Evolutionary conservation across 495 filamentous ascomycete species (phyloP).

Genomic region (Halenospora varia): DNA sequence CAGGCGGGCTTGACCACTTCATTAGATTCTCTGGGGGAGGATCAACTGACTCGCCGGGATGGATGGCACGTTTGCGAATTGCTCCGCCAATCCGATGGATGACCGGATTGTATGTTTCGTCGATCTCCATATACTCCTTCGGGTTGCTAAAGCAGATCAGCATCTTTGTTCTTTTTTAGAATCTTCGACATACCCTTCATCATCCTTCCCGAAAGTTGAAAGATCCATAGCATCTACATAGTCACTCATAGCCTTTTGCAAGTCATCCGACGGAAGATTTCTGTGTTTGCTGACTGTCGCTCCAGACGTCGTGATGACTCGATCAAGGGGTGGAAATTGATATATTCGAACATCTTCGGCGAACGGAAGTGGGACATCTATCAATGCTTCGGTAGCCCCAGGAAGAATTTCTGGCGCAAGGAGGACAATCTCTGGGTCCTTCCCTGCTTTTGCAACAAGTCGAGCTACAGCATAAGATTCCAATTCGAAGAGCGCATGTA

Average conservation of each 20-base stretch:
- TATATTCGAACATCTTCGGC: slow-evolving; percentile 87
- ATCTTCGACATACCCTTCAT: slow-evolving; percentile 58
- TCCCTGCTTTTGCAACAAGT: slow-evolving; percentile 75
- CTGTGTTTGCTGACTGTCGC: slow-evolving; percentile 78
- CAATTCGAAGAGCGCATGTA: slow-evolving; percentile 80
- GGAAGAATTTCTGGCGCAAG: slow-evolving; percentile 78
- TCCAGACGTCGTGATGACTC: slow-evolving; percentile 86
- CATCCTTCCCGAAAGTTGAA: slow-evolving; percentile 49
- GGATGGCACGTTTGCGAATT: slow-evolving; percentile 73
- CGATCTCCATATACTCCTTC: slow-evolving; percentile 69
- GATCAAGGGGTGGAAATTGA: slow-evolving; percentile 85
- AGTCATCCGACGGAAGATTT: slow-evolving; percentile 71
- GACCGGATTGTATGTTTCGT: slow-evolving; percentile 87
- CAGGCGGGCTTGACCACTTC: slow-evolving; percentile 70
- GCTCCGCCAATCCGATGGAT: slow-evolving; percentile 86
- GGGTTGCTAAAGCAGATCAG: slow-evolving; percentile 50
- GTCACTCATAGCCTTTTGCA: slow-evolving; percentile 77
- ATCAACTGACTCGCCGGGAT: slow-evolving; percentile 65
- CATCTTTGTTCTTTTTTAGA: not conserved
- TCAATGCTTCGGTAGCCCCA: slow-evolving; percentile 81
- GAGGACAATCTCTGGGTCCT: slow-evolving; percentile 71
- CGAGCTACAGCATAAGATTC: slow-evolving; percentile 86
- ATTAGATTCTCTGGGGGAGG: slow-evolving; percentile 63
- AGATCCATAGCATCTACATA: slow-evolving; percentile 96
- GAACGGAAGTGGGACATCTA: slow-evolving; percentile 92